Percentiles rank a stretch among this genome's conserved stretches.
Evolutionary conservation across 129 eudicot species (phyloP).

Genomic region (Daucus carota): DNA sequence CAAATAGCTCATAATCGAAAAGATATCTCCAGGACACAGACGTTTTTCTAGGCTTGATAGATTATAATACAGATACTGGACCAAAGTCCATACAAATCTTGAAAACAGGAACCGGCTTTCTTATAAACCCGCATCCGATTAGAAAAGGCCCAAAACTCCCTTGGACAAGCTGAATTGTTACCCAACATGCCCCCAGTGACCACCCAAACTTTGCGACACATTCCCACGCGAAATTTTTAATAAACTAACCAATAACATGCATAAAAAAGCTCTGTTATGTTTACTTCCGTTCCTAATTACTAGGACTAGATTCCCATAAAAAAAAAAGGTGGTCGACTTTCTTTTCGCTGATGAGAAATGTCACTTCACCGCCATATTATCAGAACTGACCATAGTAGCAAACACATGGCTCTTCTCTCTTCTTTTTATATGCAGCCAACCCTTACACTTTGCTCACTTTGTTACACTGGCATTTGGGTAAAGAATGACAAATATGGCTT

Average conservation of each 20-base stretch:
- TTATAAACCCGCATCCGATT: not conserved
- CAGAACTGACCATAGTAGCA: not conserved
- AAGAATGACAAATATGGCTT: not conserved
- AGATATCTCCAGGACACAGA: not conserved
- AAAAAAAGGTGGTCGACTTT: not conserved
- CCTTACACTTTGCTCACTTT: not conserved
- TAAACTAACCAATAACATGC: no score
- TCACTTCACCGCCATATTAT: not conserved
- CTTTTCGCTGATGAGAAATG: not conserved
- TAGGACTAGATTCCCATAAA: not conserved
- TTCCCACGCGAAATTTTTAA: not conserved
- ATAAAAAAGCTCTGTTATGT: no score
- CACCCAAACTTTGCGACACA: not conserved
- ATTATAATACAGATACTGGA: not conserved
- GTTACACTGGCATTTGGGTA: not conserved
- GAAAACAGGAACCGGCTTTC: not conserved
- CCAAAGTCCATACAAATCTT: not conserved
- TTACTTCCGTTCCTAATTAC: not conserved
- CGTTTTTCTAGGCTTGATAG: not conserved
- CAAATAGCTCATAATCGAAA: not conserved
- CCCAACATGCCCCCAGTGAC: not conserved
- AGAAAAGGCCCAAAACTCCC: not conserved
- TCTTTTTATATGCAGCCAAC: not conserved
- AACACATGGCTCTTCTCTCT: not conserved
- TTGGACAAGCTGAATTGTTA: not conserved